Evolutionary conservation across 1,139 yeast genomes (phyloP), one percentile per base, ranked within the genome.

Genomic region (Komagataea norvegica): DNA sequence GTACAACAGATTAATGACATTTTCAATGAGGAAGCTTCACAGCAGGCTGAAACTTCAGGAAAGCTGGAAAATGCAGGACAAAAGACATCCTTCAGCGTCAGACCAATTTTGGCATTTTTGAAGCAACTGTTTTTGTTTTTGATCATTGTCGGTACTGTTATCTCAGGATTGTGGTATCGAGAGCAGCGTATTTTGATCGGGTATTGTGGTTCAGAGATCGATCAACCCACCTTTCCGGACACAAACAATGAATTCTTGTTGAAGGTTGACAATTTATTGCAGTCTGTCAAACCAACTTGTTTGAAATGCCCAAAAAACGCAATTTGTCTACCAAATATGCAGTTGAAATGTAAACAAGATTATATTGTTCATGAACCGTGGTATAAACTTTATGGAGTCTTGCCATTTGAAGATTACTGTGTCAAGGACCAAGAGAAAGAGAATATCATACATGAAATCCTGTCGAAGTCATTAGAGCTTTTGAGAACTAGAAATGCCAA

Each of bases 261-360:
- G 10, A 17, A 43, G 21, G 11, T 49, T 17, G 47, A 45, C 8
- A 41, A 47, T 3, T 37, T 46, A 31, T 33, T 56, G 22, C 49
- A 52, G 14, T 35, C 38, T 7, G 31, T 59, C 38, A 73, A 73
- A 37, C 95, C 96, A 4, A 43, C 52, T 2, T 91, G 97, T 60
- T 62, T 72, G 7, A 74, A 74, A 25, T 89, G 97, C 55, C 97
- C 97, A 1, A 70, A 69, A 8, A 84, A 89, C 60, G 94, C 93
- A 1, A 66, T 76, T 35, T 91, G 97, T 57, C 74, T 70, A 45
- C 74, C 78, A 21, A 60, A 69, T 34, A 65, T 81, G 50, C 65
- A 71, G 44, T 57, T 83, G 14, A 76, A 71, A 38, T 88, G 96
- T 58, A 79, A 74, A 50, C 79, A 78, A 32, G 93, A 82, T 41